Percentiles rank a stretch among this genome's conserved stretches.
phyloP scores from a whole-genome alignment of 2,329 filamentous ascomycete genomes.

The Epichloe bromicola region DNA sequence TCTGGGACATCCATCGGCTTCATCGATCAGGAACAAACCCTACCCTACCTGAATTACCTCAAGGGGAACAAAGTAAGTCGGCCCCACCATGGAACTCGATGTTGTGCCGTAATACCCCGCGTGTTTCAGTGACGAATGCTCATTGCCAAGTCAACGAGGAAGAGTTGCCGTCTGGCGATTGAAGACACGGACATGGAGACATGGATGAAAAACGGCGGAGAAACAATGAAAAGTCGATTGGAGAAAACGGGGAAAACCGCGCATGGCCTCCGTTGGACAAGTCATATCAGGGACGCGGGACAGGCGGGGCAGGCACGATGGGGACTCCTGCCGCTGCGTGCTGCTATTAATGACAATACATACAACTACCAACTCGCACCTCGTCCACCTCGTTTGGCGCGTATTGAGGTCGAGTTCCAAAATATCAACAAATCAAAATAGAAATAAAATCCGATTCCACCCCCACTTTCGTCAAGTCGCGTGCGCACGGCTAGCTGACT shows the following conservation, averaged over 20 bases:
- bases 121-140: conserved; percentile 13
- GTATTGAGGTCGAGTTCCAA: no score
- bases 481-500: not conserved
- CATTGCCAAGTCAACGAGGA: conserved; percentile 13
- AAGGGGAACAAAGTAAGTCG: not conserved
- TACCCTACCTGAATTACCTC: no score
- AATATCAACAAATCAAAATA: not conserved
- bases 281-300: not conserved
- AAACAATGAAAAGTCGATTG: not conserved
- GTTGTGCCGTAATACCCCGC: conserved; percentile 4
- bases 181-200: not conserved
- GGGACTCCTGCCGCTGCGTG: no score
- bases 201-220: not conserved
- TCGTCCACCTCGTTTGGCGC: no score
- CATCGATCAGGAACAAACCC: not conserved
- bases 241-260: no score
- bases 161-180: not conserved
- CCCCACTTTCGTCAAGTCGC: not conserved
- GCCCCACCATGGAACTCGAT: not conserved
- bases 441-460: not conserved
- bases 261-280: not conserved
- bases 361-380: no score
- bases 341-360: no score
- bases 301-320: not conserved
- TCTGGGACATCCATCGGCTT: not conserved